Evolutionary conservation across 1,284 basidiomycete species (phyloP), one percentile per base, ranked within the genome.

Genomic region (Ceraceosorus bombacis): DNA sequence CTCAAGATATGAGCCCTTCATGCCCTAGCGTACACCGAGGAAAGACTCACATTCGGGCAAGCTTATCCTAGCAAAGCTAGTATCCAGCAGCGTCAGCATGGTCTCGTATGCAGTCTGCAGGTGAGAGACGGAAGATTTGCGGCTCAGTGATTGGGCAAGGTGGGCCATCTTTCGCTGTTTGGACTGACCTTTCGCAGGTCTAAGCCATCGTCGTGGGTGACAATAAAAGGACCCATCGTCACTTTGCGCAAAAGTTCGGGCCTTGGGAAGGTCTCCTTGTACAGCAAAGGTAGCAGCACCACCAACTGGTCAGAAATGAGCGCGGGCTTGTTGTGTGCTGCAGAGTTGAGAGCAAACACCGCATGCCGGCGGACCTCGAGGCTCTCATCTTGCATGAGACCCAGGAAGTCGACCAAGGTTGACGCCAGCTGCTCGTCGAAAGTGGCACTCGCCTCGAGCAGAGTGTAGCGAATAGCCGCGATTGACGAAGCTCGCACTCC

Each of bases 201-300:
- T 8, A 95, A 81, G 55, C 92, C 91, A 68, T 94, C 90, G 71
- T 95, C 91, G 41, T 91, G 88, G 75, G 88, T 90, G 78, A 94
- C 90, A 57, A 88, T 92, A 87, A 92, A 99, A 0, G 95, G 95
- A 12, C 95, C 95, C 95, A 98, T 97, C 74, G 90, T 87, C 6
- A 98, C 92, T 5, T 88, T 89, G 46, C 74, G 69, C 58, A 74
- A 57, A 36, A 77, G 61, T 27, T 77, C 71, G 43, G 61, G 54
- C 46, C 90, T 85, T 71, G 96, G 87, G 58, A 96, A 84, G 43
- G 88, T 85, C 12, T 85, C 82, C 70, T 90, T 89, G 80, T 96
- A 96, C 15, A 99, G 81, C 60, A 83, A 83, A 0, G 92, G 91
- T 51, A 97, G 81, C 2, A 98, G 82, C 0, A 82, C 78, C 1